Evolutionary conservation across 1,284 basidiomycete genomes (phyloP).

Genomic region (Trametes hirsuta): DNA sequence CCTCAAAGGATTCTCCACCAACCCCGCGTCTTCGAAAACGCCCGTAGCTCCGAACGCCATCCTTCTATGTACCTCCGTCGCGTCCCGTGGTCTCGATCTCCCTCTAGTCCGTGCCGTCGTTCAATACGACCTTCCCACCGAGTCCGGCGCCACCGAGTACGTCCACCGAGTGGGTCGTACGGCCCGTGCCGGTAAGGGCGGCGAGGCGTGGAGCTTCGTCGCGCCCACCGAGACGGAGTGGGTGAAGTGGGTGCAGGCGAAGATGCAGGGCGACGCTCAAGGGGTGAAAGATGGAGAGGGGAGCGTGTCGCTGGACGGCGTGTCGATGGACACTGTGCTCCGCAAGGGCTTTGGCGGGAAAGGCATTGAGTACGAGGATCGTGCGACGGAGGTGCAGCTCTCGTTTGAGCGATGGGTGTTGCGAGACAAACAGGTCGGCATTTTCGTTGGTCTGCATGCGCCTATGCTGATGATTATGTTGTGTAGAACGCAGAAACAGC

Average conservation of each 20-base stretch:
- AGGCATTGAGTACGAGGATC: constrained; percentile 79
- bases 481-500: constrained; percentile 77
- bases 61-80: constrained; percentile 95
- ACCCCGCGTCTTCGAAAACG: constrained; percentile 37
- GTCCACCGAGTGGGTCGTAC: constrained; percentile 97
- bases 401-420: constrained; percentile 96
- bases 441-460: too few relatives aligned
- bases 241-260: constrained; percentile 85
- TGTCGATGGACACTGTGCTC: constrained; percentile 74
- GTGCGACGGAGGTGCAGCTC: constrained; percentile 96
- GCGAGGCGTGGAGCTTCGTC: constrained; percentile 94
- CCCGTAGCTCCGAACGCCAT: constrained; percentile 58
- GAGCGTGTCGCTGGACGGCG: constrained; percentile 58
- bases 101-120: constrained; percentile 94
- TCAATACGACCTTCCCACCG: constrained; percentile 97
- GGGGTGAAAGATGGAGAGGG: constrained; percentile 35
- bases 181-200: constrained; percentile 87
- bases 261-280: constrained; percentile 62
- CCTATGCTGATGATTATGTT: background rate
- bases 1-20: constrained; percentile 77
- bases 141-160: constrained; percentile 96
- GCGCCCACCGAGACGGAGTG: constrained; percentile 86
- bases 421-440: constrained; percentile 66
- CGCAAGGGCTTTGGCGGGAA: constrained; percentile 86
- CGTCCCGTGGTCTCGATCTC: constrained; percentile 96